Evolutionary conservation across 345 rosid genomes (phyloP).

Genomic region (Xanthoceras sorbifolium): DNA sequence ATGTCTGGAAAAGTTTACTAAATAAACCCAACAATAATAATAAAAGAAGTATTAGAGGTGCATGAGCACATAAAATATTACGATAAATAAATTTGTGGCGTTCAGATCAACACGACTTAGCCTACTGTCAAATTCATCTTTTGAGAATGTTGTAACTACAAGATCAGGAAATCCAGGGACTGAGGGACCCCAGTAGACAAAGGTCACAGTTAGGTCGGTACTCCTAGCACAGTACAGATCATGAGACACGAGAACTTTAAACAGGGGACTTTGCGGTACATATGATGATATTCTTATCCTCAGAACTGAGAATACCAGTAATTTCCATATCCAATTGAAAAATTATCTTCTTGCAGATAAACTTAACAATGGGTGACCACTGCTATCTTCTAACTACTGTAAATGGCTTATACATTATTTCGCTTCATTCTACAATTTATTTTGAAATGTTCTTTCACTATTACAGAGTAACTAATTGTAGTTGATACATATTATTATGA

Average conservation of each 20-base stretch:
- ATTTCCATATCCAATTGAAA: not conserved
- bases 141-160: not conserved
- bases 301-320: not conserved
- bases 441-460: conserved; percentile 2
- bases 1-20: not conserved
- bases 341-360: conserved; percentile 7
- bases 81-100: not conserved
- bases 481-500: not conserved
- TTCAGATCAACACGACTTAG: not conserved
- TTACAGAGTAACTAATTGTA: not conserved
- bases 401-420: not conserved
- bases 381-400: conserved; percentile 1
- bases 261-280: not conserved
- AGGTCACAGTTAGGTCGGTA: not conserved
- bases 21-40: not conserved
- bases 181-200: not conserved
- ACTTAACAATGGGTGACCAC: not conserved
- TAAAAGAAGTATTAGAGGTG: not conserved
- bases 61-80: not conserved
- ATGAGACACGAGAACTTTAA: not conserved
- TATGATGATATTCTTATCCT: not conserved
- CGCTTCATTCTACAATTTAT: not conserved
- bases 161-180: not conserved
- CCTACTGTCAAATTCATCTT: not conserved
- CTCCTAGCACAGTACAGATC: not conserved